These are phyloP conservation scores for Fusarium begoniae DNA, from an alignment of 2,329 filamentous ascomycete species.

Conservation along the genomic window DNA sequence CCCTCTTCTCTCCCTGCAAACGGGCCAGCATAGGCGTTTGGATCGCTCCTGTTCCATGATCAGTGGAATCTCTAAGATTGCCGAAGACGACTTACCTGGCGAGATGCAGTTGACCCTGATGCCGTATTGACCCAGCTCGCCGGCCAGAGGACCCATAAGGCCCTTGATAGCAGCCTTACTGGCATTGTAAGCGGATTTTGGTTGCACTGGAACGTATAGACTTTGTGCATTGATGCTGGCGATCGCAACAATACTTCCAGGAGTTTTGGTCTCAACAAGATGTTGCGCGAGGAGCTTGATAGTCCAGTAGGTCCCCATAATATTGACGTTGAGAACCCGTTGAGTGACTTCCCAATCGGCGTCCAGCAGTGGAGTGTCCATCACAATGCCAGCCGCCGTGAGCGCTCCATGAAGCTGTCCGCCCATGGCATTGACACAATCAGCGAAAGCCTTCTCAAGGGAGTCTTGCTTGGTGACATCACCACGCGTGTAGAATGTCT, in stretches of 20 bases:
- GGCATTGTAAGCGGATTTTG: background rate
- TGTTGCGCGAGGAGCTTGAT: background rate
- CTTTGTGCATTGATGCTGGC: background rate
- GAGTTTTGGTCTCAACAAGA: background rate
- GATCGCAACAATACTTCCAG: background rate
- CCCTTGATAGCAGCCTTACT: background rate
- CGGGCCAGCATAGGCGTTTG: background rate
- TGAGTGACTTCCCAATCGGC: background rate
- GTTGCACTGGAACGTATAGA: background rate
- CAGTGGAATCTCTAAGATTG: background rate
- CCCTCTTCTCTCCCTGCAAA: background rate
- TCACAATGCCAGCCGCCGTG: background rate
- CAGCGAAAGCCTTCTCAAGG: background rate
- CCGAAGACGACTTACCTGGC: background rate
- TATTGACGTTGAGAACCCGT: background rate
- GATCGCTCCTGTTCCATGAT: background rate
- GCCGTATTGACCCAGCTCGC: background rate
- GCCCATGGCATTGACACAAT: background rate
- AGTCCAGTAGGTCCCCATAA: background rate
- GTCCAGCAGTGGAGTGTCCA: background rate
- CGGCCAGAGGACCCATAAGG: background rate
- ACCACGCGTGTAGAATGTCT: background rate
- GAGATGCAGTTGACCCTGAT: slow-evolving; percentile 1
- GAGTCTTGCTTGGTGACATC: background rate
- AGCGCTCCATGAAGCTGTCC: background rate